Evolutionary conservation across 2,329 filamentous ascomycete species (phyloP).

Genomic region (Apiospora hydei): DNA sequence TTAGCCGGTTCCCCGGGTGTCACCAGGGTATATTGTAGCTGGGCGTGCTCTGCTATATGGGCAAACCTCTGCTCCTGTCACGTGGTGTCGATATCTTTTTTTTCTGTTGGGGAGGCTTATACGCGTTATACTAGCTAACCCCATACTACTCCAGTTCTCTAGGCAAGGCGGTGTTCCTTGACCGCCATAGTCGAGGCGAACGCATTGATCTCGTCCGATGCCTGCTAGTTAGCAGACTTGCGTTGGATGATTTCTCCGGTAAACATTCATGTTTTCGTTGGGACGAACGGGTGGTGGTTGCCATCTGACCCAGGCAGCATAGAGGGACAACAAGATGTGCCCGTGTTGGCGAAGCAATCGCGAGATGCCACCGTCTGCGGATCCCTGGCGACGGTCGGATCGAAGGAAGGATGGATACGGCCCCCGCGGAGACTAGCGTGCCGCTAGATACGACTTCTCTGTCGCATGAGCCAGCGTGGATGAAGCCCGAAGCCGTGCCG

Average conservation of each 20-base stretch:
- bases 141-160: conserved; percentile 8
- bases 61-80: background rate
- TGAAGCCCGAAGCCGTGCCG: background rate
- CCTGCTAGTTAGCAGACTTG: background rate
- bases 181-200: conserved; percentile 1
- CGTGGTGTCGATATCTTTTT: background rate
- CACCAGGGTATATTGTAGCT: background rate
- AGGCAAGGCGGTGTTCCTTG: conserved; percentile 3
- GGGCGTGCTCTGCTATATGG: background rate
- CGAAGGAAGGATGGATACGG: background rate
- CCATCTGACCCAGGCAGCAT: background rate
- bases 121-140: background rate
- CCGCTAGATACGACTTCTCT: background rate
- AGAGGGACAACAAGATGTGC: conserved; percentile 5
- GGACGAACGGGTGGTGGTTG: conserved; percentile 12
- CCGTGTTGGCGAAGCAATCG: background rate
- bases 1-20: conserved; percentile 6
- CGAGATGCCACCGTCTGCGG: background rate
- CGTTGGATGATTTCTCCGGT: background rate
- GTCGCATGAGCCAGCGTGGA: background rate
- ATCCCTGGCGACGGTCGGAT: background rate
- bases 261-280: conserved; percentile 7
- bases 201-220: conserved; percentile 5
- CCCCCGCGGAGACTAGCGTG: background rate
- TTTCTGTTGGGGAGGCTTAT: background rate